These are phyloP conservation scores for Penicillium cinerascens DNA, from an alignment of 495 filamentous ascomycete species.

Conservation along the genomic window DNA sequence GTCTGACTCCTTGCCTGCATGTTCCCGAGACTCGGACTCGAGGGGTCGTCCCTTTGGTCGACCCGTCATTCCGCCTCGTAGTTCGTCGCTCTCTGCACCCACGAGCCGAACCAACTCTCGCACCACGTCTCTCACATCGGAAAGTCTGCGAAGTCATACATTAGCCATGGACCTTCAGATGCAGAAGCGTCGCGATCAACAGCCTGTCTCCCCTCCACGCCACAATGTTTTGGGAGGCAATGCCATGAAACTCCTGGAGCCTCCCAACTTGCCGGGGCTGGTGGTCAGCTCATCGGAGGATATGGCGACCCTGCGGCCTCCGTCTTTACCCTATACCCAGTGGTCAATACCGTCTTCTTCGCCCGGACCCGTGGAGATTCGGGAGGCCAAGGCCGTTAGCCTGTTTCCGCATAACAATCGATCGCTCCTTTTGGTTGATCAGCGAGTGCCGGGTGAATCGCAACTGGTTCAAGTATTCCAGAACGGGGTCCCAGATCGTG, in stretches of 20 bases:
- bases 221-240: conserved; percentile 16
- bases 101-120: conserved; percentile 66
- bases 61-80: conserved; percentile 58
- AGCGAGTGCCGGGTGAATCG: conserved; percentile 46
- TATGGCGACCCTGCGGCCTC: conserved; percentile 37
- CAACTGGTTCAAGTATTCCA: conserved; percentile 20
- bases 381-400: conserved; percentile 76
- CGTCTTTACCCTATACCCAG: conserved; percentile 44
- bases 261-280: conserved; percentile 25
- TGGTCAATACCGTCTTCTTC: conserved; percentile 50
- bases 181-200: conserved; percentile 21
- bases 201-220: conserved; percentile 25
- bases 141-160: conserved; percentile 59
- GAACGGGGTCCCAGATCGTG: conserved; percentile 14
- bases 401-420: conserved; percentile 86
- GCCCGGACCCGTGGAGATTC: conserved; percentile 50
- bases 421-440: conserved; percentile 73
- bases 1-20: conserved; percentile 37
- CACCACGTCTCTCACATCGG: conserved; percentile 57
- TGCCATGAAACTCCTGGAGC: conserved; percentile 7
- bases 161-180: conserved; percentile 34
- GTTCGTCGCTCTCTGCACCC: conserved; percentile 67
- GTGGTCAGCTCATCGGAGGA: conserved; percentile 33
- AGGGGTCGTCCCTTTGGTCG: conserved; percentile 32
- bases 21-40: conserved; percentile 20